Conservation (phyloP, 768 basidiomycete species). For the Trametes cubensis region DNA sequence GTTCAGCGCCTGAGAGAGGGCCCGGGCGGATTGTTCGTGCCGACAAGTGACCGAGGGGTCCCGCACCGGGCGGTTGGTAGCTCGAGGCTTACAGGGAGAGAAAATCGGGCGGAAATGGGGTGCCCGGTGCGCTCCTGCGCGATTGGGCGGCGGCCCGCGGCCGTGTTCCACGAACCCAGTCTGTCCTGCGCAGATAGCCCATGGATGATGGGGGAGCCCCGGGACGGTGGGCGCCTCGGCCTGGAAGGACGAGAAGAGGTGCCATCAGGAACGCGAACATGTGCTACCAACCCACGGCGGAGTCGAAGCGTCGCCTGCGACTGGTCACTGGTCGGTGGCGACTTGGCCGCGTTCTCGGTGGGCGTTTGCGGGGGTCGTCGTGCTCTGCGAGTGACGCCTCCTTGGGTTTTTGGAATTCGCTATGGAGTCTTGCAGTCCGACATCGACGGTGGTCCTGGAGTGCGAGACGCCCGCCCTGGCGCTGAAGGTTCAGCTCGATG, state of each 20-base stretch:
- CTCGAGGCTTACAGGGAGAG: constrained; percentile 18
- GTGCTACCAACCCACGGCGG: constrained; percentile 21
- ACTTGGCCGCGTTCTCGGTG: too few relatives aligned
- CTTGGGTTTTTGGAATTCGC: too few relatives aligned
- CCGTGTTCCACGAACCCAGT: not conserved
- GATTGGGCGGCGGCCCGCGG: constrained; percentile 1
- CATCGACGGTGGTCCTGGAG: too few relatives aligned
- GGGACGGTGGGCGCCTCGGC: constrained; percentile 4
- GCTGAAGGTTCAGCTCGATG: not conserved
- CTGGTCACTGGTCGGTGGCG: too few relatives aligned
- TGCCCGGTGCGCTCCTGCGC: constrained; percentile 15
- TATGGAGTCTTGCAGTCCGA: too few relatives aligned
- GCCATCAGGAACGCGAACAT: constrained; percentile 17
- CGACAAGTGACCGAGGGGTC: constrained; percentile 15
- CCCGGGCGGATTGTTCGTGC: constrained; percentile 1
- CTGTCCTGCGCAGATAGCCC: not conserved
- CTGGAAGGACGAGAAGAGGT: constrained; percentile 10
- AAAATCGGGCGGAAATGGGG: not conserved
- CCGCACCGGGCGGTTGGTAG: constrained; percentile 22
- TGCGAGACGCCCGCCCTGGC: not conserved
- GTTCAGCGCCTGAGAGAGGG: constrained; percentile 1
- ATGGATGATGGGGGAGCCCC: too few relatives aligned
- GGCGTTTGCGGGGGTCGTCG: too few relatives aligned
- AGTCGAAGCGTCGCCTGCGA: constrained; percentile 6
- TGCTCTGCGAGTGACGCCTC: too few relatives aligned